phyloP scores from a whole-genome alignment of 805 yeast genomes.

The Sugiyamaella mastotermitis region DNA sequence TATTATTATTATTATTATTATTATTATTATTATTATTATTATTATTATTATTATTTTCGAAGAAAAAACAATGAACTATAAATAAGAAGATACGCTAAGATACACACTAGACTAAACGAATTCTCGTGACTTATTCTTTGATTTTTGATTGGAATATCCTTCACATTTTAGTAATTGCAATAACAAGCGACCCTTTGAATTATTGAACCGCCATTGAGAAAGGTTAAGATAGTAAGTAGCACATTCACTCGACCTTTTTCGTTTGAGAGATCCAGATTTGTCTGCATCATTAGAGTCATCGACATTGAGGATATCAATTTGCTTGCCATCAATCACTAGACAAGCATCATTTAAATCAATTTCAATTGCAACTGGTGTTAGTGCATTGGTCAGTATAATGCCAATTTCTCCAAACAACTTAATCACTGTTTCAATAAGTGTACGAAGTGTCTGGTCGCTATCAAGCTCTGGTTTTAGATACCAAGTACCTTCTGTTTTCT shows the following conservation, averaged over 20 bases:
- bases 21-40: too few species aligned
- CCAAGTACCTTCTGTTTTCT: not conserved
- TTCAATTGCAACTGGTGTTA: not conserved
- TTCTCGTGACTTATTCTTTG: conserved; percentile 7
- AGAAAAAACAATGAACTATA: too few species aligned
- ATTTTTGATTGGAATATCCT: conserved; percentile 8
- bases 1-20: too few species aligned
- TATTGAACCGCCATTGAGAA: conserved; percentile 15
- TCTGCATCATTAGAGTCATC: not conserved
- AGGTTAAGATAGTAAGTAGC: conserved; percentile 4
- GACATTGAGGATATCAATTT: not conserved
- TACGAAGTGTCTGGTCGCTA: not conserved
- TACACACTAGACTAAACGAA: conserved; percentile 8
- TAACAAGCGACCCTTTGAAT: not conserved
- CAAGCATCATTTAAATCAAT: conserved; percentile 2
- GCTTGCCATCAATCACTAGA: conserved; percentile 10
- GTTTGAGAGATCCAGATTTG: conserved; percentile 1
- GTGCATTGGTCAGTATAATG: not conserved
- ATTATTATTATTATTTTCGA: too few species aligned
- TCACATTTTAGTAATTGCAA: conserved; percentile 9
- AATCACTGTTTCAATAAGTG: not conserved
- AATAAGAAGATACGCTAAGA: too few species aligned
- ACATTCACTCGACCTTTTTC: not conserved
- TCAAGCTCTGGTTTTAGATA: not conserved
- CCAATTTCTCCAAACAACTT: not conserved